phyloP scores from a whole-genome alignment of 1,139 yeast genomes.

The Pichiaceae sp. region DNA sequence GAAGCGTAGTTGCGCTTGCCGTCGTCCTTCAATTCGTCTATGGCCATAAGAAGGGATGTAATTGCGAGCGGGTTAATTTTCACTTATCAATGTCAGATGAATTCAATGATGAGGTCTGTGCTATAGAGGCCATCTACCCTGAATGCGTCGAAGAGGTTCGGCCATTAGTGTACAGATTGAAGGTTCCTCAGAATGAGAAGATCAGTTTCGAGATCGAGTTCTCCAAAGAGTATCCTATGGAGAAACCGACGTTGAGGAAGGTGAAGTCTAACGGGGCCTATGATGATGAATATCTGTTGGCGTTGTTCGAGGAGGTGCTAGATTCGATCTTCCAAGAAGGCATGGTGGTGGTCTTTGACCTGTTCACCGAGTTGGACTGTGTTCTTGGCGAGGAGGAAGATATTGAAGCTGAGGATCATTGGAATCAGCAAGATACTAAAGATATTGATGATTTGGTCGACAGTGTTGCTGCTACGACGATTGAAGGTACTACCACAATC shows the following conservation, averaged over 20 bases:
- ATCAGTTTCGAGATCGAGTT: slow-evolving; percentile 57
- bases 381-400: slow-evolving; percentile 34
- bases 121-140: slow-evolving; percentile 87
- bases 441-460: slow-evolving; percentile 4
- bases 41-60: background rate
- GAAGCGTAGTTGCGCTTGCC: slow-evolving; percentile 65
- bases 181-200: slow-evolving; percentile 56
- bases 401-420: slow-evolving; percentile 20
- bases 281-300: slow-evolving; percentile 37
- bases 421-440: slow-evolving; percentile 11
- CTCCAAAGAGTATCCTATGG: slow-evolving; percentile 63
- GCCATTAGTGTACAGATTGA: slow-evolving; percentile 39
- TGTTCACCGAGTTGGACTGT: slow-evolving; percentile 56
- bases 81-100: slow-evolving; percentile 33
- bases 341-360: slow-evolving; percentile 73
- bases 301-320: slow-evolving; percentile 39
- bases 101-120: slow-evolving; percentile 67
- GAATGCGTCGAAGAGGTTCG: slow-evolving; percentile 33
- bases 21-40: slow-evolving; percentile 28
- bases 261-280: slow-evolving; percentile 29
- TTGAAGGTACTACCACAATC: background rate
- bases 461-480: background rate
- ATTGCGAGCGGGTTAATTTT: background rate
- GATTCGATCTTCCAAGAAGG: slow-evolving; percentile 44
- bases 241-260: slow-evolving; percentile 47